Evolutionary conservation across 2,329 filamentous ascomycete species (phyloP).

Genomic region (Colletotrichum truncatum): DNA sequence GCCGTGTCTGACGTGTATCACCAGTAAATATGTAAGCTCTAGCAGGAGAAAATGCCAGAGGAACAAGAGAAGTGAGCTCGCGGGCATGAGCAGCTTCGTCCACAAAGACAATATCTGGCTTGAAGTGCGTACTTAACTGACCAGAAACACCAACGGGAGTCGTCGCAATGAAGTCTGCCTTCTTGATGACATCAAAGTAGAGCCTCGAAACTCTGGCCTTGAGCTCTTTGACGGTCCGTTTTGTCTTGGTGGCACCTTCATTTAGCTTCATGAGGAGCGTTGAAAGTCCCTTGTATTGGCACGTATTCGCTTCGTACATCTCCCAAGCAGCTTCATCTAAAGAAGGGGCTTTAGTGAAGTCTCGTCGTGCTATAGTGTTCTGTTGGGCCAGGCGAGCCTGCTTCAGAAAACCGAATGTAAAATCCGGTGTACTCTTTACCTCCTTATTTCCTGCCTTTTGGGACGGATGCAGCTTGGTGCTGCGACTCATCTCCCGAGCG

Average conservation of each 20-base stretch:
- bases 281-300: slow-evolving; percentile 44
- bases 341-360: slow-evolving; percentile 37
- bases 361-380: not conserved
- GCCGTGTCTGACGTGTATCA: slow-evolving; percentile 54
- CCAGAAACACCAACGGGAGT: slow-evolving; percentile 51
- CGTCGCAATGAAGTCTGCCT: slow-evolving; percentile 55
- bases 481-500: slow-evolving; percentile 24
- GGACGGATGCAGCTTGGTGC: slow-evolving; percentile 10
- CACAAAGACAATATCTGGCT: slow-evolving; percentile 86
- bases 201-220: slow-evolving; percentile 42
- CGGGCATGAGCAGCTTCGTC: slow-evolving; percentile 69
- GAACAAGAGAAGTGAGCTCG: slow-evolving; percentile 55
- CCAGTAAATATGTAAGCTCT: slow-evolving; percentile 55
- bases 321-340: slow-evolving; percentile 55
- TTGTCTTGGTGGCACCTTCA: slow-evolving; percentile 30
- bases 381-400: not conserved
- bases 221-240: slow-evolving; percentile 31
- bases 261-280: slow-evolving; percentile 43
- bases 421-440: not conserved
- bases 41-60: slow-evolving; percentile 52
- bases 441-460: slow-evolving; percentile 32
- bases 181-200: slow-evolving; percentile 47
- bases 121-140: slow-evolving; percentile 62
- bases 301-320: slow-evolving; percentile 44
- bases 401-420: slow-evolving; percentile 19